Evolutionary conservation across 352 stramenopile species (phyloP).

Genomic region (Globisporangium lucens): DNA sequence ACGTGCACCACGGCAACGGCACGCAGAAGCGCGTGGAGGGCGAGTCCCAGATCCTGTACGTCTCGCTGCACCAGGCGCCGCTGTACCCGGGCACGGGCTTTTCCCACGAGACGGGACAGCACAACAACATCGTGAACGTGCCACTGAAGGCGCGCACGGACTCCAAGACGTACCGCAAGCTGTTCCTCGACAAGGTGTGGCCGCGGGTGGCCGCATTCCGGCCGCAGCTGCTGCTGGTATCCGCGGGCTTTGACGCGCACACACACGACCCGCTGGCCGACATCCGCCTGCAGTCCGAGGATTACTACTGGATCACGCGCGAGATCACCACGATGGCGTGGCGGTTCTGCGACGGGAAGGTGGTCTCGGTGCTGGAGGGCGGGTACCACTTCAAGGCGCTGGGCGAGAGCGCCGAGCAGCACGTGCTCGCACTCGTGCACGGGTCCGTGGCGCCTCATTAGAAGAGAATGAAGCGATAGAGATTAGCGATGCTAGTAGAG

Average conservation of each 20-base stretch:
- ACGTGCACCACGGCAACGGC: conserved; percentile 88
- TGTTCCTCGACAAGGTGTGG: conserved; percentile 30
- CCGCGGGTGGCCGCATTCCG: conserved; percentile 50
- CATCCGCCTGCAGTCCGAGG: conserved; percentile 34
- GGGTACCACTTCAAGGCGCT: conserved; percentile 52
- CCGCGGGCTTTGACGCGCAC: conserved; percentile 83
- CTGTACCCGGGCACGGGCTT: conserved; percentile 46
- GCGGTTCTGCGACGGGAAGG: conserved; percentile 36
- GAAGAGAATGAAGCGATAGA: neutral
- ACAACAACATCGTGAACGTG: conserved; percentile 48
- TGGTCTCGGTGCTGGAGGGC: conserved; percentile 58
- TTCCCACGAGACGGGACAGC: conserved; percentile 30
- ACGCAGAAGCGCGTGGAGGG: conserved; percentile 45
- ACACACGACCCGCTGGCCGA: conserved; percentile 42
- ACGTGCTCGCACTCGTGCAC: conserved; percentile 44
- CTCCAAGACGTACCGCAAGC: conserved; percentile 32
- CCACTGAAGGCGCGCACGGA: conserved; percentile 32
- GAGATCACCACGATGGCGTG: conserved; percentile 39
- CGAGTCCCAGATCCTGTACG: conserved; percentile 40
- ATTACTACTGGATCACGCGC: conserved; percentile 62
- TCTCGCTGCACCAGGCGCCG: conserved; percentile 54
- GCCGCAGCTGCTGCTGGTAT: conserved; percentile 83
- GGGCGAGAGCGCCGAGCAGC: conserved; percentile 45
- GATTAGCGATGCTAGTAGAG: neutral
- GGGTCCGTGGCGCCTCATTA: conserved; percentile 12